These are phyloP conservation scores for Camellia sinensis DNA, from an alignment of 148 eudicot species.

Conservation along the genomic window DNA sequence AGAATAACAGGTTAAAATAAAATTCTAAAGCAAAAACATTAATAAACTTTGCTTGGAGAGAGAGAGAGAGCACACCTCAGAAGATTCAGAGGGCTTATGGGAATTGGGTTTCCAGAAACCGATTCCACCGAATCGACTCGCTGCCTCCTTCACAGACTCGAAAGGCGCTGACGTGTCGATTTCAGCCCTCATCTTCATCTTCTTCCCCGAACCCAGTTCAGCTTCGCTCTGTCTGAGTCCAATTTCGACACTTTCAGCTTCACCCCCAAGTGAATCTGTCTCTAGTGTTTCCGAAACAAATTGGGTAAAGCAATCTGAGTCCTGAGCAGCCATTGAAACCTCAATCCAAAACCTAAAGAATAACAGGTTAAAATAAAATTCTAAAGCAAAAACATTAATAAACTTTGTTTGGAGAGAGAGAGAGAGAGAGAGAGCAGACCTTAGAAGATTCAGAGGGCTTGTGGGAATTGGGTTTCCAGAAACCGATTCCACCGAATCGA, in stretches of 20 bases:
- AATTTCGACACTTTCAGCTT: background rate
- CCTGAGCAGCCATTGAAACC: constrained; percentile 4
- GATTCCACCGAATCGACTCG: constrained; percentile 73
- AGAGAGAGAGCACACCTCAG: constrained; percentile 13
- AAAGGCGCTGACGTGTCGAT: constrained; percentile 94
- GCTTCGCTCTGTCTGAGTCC: background rate
- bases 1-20: background rate
- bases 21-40: background rate
- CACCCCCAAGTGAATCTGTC: background rate
- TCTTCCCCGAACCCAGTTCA: constrained; percentile 11
- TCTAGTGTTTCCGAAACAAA: background rate
- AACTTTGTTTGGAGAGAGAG: too few relatives aligned
- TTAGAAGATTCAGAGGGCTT: constrained; percentile 22
- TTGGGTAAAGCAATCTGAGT: background rate
- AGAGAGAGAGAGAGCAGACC: constrained; percentile 6
- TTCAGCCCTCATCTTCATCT: constrained; percentile 40
- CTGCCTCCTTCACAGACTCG: constrained; percentile 92
- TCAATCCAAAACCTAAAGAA: background rate
- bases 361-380: too few relatives aligned
- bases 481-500: constrained; percentile 84
- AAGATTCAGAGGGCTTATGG: constrained; percentile 21
- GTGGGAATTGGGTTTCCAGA: constrained; percentile 59
- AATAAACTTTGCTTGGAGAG: background rate
- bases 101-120: constrained; percentile 75
- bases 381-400: too few relatives aligned